A percentile compares a stretch with the other conserved stretches of the same genome.
Conservation (phyloP, 75 land plant genomes). For the Ceratopteris richardii region DNA sequence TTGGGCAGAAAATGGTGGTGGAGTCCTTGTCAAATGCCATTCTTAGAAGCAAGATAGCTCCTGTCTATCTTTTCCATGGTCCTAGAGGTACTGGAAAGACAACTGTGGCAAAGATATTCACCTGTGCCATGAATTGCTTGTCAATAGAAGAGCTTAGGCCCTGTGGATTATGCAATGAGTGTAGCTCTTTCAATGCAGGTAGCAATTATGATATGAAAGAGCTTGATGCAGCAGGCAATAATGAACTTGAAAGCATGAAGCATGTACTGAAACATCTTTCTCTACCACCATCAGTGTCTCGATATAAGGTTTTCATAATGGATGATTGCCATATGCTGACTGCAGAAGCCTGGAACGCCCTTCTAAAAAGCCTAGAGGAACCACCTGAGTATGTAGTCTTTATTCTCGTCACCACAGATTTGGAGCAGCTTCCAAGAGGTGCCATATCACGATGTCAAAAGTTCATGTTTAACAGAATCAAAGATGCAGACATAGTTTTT, state of each 20-base stretch:
- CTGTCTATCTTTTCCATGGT: conserved; percentile 27
- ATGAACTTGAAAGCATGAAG: conserved; percentile 14
- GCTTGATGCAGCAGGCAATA: conserved; percentile 17
- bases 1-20: conserved; percentile 27
- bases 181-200: conserved; percentile 8
- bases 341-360: conserved; percentile 22
- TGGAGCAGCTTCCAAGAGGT: conserved; percentile 20
- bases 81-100: conserved; percentile 37
- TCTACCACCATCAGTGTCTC: conserved; percentile 12
- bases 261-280: background rate
- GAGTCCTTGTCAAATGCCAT: conserved; percentile 21
- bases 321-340: conserved; percentile 28
- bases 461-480: conserved; percentile 17
- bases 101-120: conserved; percentile 21
- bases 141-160: conserved; percentile 16
- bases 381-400: conserved; percentile 28
- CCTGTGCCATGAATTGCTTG: conserved; percentile 20
- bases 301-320: conserved; percentile 30
- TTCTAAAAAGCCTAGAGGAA: conserved; percentile 28
- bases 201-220: conserved; percentile 15
- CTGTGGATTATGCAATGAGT: conserved; percentile 19
- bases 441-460: conserved; percentile 28
- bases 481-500: conserved; percentile 16
- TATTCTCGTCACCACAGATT: conserved; percentile 24
- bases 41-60: conserved; percentile 18